phyloP scores from a whole-genome alignment of 73 alveolate genomes.

The Paramecium caudatum region DNA sequence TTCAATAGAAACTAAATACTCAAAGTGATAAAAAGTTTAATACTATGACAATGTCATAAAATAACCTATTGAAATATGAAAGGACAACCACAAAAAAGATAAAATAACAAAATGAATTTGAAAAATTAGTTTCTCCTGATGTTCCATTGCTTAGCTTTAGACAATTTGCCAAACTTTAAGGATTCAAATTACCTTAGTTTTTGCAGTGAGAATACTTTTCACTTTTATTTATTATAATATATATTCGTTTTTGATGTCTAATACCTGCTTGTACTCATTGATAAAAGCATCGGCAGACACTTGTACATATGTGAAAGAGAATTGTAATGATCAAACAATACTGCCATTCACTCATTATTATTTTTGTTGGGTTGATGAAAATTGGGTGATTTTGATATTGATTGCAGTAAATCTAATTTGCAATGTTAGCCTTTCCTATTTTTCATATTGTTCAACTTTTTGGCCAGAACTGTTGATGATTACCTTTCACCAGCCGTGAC shows the following conservation, averaged over 20 bases:
- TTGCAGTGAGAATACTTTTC: not conserved
- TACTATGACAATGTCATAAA: not conserved
- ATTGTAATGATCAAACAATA: slow-evolving; percentile 5
- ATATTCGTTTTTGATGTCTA: slow-evolving; percentile 51
- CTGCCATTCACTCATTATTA: slow-evolving; percentile 40
- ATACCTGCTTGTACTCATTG: not conserved
- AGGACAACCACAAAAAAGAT: not conserved
- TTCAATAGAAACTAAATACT: not conserved
- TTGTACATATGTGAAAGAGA: slow-evolving; percentile 44
- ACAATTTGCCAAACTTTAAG: not conserved
- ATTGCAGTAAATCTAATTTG: not conserved
- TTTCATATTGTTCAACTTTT: slow-evolving; percentile 14
- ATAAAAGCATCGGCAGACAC: slow-evolving; percentile 4
- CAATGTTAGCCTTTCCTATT: slow-evolving; percentile 34
- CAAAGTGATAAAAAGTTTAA: not conserved
- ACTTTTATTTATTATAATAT: not conserved
- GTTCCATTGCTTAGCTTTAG: not conserved
- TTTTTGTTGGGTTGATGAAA: slow-evolving; percentile 24
- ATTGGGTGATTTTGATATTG: not conserved
- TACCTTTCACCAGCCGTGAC: slow-evolving; percentile 63
- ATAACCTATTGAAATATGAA: not conserved
- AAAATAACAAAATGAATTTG: not conserved
- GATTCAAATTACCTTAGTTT: not conserved
- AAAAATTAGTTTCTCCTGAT: not conserved
- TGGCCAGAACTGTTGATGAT: slow-evolving; percentile 41